Evolutionary conservation across 2,329 filamentous ascomycete genomes (phyloP).

Genomic region (Diaporthe ampelina): DNA sequence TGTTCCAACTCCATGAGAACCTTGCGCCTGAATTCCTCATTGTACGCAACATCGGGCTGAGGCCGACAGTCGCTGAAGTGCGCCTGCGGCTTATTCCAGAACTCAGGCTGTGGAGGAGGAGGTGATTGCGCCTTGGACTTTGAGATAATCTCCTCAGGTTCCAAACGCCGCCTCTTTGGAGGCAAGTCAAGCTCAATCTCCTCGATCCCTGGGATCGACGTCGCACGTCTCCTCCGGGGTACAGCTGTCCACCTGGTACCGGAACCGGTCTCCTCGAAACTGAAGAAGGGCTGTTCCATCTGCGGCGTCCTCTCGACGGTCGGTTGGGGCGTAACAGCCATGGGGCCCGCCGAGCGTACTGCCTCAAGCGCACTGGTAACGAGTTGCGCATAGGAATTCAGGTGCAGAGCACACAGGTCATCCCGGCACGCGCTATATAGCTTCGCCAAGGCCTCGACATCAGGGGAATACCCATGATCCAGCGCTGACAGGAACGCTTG

Average conservation of each 20-base stretch:
- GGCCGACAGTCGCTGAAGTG: constrained; percentile 10
- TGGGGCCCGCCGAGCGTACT: neutral
- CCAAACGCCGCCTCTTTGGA: constrained; percentile 34
- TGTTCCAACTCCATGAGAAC: constrained; percentile 37
- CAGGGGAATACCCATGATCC: constrained; percentile 13
- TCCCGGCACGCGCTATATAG: constrained; percentile 36
- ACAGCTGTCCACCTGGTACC: constrained; percentile 39
- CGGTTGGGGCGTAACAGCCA: constrained; percentile 5
- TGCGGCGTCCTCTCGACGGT: constrained; percentile 10
- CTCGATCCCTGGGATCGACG: constrained; percentile 37
- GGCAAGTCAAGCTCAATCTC: constrained; percentile 40
- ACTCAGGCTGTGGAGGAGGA: neutral
- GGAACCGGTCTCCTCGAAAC: constrained; percentile 37
- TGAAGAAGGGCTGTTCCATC: constrained; percentile 5
- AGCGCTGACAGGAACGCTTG: constrained; percentile 31
- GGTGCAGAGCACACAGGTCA: constrained; percentile 36
- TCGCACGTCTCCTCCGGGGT: constrained; percentile 38
- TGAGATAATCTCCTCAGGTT: neutral
- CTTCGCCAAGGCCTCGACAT: constrained; percentile 26
- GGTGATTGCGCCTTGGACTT: neutral
- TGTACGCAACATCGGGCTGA: constrained; percentile 15
- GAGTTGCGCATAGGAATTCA: constrained; percentile 37
- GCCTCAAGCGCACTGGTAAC: constrained; percentile 36
- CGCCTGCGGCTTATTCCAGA: neutral
- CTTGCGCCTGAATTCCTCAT: constrained; percentile 38